Evolutionary conservation across 441 rosid species (phyloP).

Genomic region (Oxalis stricta): DNA sequence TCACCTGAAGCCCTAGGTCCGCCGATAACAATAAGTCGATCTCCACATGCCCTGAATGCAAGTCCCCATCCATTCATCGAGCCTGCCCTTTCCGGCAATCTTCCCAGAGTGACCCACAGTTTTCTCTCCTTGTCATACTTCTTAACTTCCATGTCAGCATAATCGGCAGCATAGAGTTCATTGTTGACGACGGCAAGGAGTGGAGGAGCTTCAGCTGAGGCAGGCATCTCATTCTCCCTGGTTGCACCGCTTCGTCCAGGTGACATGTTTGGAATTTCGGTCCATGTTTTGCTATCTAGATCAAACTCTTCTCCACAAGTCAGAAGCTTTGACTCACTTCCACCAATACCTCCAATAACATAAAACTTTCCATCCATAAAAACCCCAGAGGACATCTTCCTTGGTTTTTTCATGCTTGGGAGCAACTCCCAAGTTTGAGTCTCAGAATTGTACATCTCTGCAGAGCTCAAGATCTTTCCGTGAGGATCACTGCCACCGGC

Average conservation of each 20-base stretch:
- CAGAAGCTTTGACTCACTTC: slow-evolving; percentile 36
- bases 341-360: slow-evolving; percentile 79
- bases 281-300: slow-evolving; percentile 58
- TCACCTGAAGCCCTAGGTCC: slow-evolving; percentile 65
- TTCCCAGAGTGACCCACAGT: slow-evolving; percentile 52
- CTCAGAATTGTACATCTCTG: slow-evolving; percentile 86
- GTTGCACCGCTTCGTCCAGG: slow-evolving; percentile 40
- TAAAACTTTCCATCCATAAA: slow-evolving; percentile 83
- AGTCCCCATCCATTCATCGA: slow-evolving; percentile 97
- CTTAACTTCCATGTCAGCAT: slow-evolving; percentile 67
- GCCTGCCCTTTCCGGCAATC: slow-evolving; percentile 78
- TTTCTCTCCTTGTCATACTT: slow-evolving; percentile 52
- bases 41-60: slow-evolving; percentile 92
- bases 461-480: slow-evolving; percentile 52
- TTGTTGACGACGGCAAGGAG: slow-evolving; percentile 74
- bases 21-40: slow-evolving; percentile 73
- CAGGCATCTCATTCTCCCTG: slow-evolving; percentile 41
- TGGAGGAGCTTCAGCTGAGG: slow-evolving; percentile 80
- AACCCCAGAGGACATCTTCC: slow-evolving; percentile 89
- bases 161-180: slow-evolving; percentile 75
- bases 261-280: slow-evolving; percentile 67
- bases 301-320: slow-evolving; percentile 84
- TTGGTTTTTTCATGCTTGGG: slow-evolving; percentile 67
- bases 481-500: slow-evolving; percentile 87
- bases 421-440: slow-evolving; percentile 46